Percentiles rank a stretch among this genome's conserved stretches.
These are phyloP conservation scores for Coemansia sp. DNA, from an alignment of 192 early-diverging fungal genomes.

Conservation along the genomic window DNA sequence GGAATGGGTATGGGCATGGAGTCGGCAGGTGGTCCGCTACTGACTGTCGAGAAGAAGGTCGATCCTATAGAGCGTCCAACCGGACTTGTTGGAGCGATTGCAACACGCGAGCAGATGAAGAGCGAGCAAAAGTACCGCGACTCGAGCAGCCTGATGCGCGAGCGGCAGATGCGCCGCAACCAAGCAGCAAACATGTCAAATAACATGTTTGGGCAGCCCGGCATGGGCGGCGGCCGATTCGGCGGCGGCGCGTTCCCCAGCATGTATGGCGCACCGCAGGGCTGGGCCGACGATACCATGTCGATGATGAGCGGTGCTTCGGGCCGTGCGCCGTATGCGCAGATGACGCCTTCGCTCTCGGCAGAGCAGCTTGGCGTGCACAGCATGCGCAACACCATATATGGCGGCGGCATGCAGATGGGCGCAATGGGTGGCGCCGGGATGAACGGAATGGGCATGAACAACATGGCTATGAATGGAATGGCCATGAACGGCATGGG, in stretches of 20 bases:
- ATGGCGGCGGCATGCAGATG: constrained; percentile 24
- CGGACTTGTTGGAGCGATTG: constrained; percentile 57
- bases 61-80: constrained; percentile 53
- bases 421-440: constrained; percentile 13
- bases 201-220: constrained; percentile 16
- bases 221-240: constrained; percentile 13
- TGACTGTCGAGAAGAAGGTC: constrained; percentile 53
- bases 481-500: constrained; percentile 33
- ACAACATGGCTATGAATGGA: constrained; percentile 2
- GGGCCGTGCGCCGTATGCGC: constrained; percentile 45
- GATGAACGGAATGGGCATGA: constrained; percentile 5
- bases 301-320: constrained; percentile 56
- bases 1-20: constrained; percentile 40
- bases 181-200: constrained; percentile 49
- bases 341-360: constrained; percentile 46
- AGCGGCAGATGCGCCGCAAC: constrained; percentile 57
- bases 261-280: constrained; percentile 45
- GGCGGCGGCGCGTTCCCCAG: constrained; percentile 36
- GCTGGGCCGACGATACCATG: constrained; percentile 52
- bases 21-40: constrained; percentile 43
- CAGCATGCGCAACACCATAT: constrained; percentile 43
- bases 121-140: constrained; percentile 58
- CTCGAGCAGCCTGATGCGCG: constrained; percentile 55
- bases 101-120: constrained; percentile 57
- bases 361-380: constrained; percentile 42